A percentile compares a stretch with the other conserved stretches of the same genome.
Evolutionary conservation across 2,329 filamentous ascomycete species (phyloP).

Genomic region (Verticillium dahliae): DNA sequence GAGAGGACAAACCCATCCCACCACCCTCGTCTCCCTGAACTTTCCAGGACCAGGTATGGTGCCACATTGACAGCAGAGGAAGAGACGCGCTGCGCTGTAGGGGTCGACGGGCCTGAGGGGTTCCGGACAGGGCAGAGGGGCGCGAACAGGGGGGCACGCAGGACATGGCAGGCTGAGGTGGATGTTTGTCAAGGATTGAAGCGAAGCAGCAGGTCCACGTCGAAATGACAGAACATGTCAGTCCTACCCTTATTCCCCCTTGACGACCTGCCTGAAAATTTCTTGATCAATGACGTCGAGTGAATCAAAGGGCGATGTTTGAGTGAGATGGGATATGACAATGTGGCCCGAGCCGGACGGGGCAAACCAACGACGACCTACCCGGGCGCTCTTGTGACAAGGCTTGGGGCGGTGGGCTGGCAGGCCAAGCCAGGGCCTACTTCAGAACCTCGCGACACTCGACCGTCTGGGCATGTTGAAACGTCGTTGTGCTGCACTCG

Average conservation of each 20-base stretch:
- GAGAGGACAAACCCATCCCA: neutral
- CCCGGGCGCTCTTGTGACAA: neutral
- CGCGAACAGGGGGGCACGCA: neutral
- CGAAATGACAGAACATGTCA: neutral
- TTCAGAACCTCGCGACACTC: neutral
- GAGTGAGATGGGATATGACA: neutral
- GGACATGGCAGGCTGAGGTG: neutral
- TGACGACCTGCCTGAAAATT: neutral
- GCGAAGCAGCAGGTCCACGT: neutral
- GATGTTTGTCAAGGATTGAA: neutral
- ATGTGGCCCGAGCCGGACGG: neutral
- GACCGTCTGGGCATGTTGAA: neutral
- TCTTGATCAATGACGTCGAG: neutral
- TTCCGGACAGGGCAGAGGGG: neutral
- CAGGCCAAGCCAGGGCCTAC: neutral
- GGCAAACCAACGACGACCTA: neutral
- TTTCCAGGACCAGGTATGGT: neutral
- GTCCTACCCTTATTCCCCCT: neutral
- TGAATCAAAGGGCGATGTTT: neutral
- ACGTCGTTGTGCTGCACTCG: neutral
- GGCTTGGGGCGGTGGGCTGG: neutral
- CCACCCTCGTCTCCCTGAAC: neutral
- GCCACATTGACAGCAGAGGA: neutral
- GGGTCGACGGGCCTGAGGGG: neutral
- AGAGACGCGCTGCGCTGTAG: neutral